Evolutionary conservation across 208 protist species (phyloP), one percentile per base, ranked within the genome.

Genomic region (Leishmania guyanensis): DNA sequence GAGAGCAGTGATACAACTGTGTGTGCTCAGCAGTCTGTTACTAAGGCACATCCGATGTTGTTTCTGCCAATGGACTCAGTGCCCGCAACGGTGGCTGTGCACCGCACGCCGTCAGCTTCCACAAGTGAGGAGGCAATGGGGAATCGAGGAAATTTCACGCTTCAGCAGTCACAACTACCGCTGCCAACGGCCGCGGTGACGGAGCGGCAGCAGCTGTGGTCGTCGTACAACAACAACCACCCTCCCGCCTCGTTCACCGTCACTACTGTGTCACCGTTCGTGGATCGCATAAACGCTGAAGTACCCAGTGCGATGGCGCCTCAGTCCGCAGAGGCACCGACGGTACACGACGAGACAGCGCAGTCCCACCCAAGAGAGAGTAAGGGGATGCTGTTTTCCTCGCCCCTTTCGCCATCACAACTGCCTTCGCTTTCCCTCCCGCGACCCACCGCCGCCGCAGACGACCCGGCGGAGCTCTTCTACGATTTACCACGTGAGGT

Each of bases 401-500:
- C 26, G 39, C 58, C 16, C n/a, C 33, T 29, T 60, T 9, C 73
- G 33, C 54, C 58, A 9, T 29, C 39, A 12, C 62, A 33, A 22
- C 51, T 48, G 5, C n/a, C 46, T 10, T 75, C 48, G 70, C 70
- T n/a, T 22, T n/a, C 48, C n/a, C 70, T 51, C 48, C 72, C 0
- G 33, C 51, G 5, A 46, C 72, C 22, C 0, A 12, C 17, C 43
- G 36, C 33, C 43, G 33, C 50, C 20, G 33, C 50, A 65, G 51
- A 70, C 50, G 36, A 54, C 26, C 20, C 46, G 8, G 26, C 20
- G 10, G 79, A 84, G 26, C 33, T 58, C 54, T 93, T 88, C 75
- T 94, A 94, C 68, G 91, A 91, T 77, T 83, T 96, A 48, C 90
- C 91, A 3, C 54, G 36, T 5, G 80, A 66, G 17, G 91, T 89